Evolutionary conservation across 805 yeast species (phyloP), one percentile per base, ranked within the genome.

Genomic region (Kuraishia cidri): DNA sequence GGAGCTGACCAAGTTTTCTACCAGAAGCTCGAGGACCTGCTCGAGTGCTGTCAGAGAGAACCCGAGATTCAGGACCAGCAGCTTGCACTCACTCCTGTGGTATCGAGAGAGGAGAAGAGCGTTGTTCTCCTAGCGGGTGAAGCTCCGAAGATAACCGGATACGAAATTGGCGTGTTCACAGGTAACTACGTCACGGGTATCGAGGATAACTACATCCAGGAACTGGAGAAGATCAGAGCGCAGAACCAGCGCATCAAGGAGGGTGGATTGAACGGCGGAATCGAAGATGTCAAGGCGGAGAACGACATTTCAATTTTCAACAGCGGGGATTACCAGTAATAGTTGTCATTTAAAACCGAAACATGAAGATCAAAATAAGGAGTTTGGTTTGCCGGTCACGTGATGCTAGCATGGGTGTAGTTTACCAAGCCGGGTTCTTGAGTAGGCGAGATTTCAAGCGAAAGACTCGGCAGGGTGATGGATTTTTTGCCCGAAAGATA

Each of bases 81-180:
- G 42, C 44, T 55, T 13, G 58, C 62, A 3, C 40, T 53, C 33
- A 53, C 58, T 11, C 60, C 60, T 8, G 56, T 51, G 22, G 59
- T 52, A 26, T 50, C 58, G 7, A 38, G 57, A 29, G 56, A 52
- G 35, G 56, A 52, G 23, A 36, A 48, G 6, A 48, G 50, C 31
- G 40, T 47, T 5, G 31, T 49, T 10, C 34, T 33, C 2, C 22
- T 30, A 25, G 12, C 27, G 18, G 18, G 29, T 19, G 45, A 36
- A 17, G 17, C 38, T 20, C 54, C 62, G 10, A 43, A 48, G 11
- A 64, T 82, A 38, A 62, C 65, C 17, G 72, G 79, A 25, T 92
- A 87, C 48, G 98, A 92, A 62, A 88, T 85, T 33, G 98, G 98
- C 55, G 98, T 92, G 10, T 92, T 92, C 58, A 92, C 94, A 8